phyloP scores from a whole-genome alignment of 2,329 filamentous ascomycete species.

The Pleurostoma richardsiae region DNA sequence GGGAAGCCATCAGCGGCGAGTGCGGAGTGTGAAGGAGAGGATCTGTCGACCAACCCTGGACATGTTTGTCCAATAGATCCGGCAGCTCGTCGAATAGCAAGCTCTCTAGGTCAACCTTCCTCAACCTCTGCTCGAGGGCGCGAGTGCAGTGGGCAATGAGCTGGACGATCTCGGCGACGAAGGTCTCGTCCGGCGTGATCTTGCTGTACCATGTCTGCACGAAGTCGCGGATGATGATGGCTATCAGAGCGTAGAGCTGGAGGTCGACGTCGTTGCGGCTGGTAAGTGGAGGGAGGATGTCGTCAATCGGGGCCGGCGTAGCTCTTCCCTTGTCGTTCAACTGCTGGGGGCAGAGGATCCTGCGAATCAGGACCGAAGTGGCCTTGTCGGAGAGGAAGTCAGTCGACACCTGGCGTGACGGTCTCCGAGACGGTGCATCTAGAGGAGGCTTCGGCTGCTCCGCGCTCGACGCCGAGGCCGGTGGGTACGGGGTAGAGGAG shows the following conservation, averaged over 20 bases:
- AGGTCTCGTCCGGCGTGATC: constrained; percentile 85
- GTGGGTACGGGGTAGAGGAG: neutral
- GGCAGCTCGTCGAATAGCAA: constrained; percentile 85
- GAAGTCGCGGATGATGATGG: constrained; percentile 84
- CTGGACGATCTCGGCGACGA: constrained; percentile 82
- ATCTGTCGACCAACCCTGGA: constrained; percentile 55
- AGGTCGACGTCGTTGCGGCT: constrained; percentile 92
- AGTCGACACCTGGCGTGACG: constrained; percentile 6
- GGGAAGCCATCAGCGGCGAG: constrained; percentile 9
- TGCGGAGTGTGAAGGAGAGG: constrained; percentile 3
- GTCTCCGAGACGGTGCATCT: neutral
- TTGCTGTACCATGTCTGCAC: constrained; percentile 90
- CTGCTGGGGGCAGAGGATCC: constrained; percentile 74
- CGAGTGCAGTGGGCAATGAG: constrained; percentile 90
- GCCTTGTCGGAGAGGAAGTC: constrained; percentile 69
- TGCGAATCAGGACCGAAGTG: constrained; percentile 76
- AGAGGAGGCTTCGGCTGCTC: neutral
- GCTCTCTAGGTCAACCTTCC: constrained; percentile 76
- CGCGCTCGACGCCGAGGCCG: neutral
- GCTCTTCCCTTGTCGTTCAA: constrained; percentile 50
- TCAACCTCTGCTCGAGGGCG: constrained; percentile 78
- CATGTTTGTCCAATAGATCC: constrained; percentile 72
- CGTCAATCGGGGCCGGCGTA: constrained; percentile 62
- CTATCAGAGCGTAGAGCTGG: constrained; percentile 87
- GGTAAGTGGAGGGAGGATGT: constrained; percentile 83